A percentile compares a stretch with the other conserved stretches of the same genome.
phyloP scores from a whole-genome alignment of 495 filamentous ascomycete species.

The Geopyxis carbonaria region DNA sequence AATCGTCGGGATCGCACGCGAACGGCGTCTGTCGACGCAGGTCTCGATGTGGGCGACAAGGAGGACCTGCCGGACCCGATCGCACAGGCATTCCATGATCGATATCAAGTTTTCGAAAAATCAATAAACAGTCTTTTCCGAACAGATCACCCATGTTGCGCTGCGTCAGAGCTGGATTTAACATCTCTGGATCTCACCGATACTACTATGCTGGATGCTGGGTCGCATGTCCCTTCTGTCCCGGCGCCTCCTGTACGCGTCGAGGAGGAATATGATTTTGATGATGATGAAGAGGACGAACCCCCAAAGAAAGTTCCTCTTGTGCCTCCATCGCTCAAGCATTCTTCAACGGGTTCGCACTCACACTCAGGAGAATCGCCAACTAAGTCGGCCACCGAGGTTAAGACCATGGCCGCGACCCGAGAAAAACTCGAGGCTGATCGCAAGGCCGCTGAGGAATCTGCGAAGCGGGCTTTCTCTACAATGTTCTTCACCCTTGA shows the following conservation, averaged over 20 bases:
- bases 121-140: slow-evolving; percentile 20
- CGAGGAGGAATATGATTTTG: slow-evolving; percentile 62
- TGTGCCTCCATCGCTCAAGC: slow-evolving; percentile 24
- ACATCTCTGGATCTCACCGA: slow-evolving; percentile 59
- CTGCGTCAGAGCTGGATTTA: slow-evolving; percentile 16
- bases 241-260: slow-evolving; percentile 31
- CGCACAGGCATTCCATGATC: slow-evolving; percentile 17
- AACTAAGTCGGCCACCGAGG: slow-evolving; percentile 33
- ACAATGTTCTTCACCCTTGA: slow-evolving; percentile 89
- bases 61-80: slow-evolving; percentile 26
- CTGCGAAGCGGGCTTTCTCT: slow-evolving; percentile 73
- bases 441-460: slow-evolving; percentile 82
- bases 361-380: slow-evolving; percentile 27
- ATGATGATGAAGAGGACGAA: slow-evolving; percentile 66
- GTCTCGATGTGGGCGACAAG: slow-evolving; percentile 34
- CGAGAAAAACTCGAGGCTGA: slow-evolving; percentile 87
- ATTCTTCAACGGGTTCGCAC: slow-evolving; percentile 12
- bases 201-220: slow-evolving; percentile 37
- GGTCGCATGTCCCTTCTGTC: slow-evolving; percentile 12
- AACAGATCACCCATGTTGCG: slow-evolving; percentile 23
- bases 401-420: slow-evolving; percentile 30
- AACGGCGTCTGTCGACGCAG: slow-evolving; percentile 21
- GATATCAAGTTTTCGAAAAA: slow-evolving; percentile 22
- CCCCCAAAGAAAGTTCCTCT: slow-evolving; percentile 25
- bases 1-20: slow-evolving; percentile 18